Evolutionary conservation across 805 yeast species (phyloP), one percentile per base, ranked within the genome.

Genomic region (Metschnikowia gruessii): DNA sequence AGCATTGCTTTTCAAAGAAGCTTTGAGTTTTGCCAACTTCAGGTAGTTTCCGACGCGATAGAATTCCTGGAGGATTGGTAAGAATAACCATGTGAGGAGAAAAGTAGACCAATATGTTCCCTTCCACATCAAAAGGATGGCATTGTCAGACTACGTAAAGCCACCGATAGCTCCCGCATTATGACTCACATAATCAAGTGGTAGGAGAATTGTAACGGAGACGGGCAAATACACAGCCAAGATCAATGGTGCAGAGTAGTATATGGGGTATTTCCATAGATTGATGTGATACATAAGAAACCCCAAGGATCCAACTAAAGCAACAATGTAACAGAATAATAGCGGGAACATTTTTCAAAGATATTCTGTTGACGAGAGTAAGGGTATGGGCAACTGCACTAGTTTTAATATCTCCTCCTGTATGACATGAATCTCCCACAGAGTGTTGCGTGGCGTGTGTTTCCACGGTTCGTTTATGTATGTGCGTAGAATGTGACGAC

Each of bases 41-140:
- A 76, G 76, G 57, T 73, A 78, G 59, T 82, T 76, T 9, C 95
- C 95, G 2, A 88, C 82, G 41, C 80, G 77, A 54, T 80, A 83
- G 69, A 77, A 88, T 54, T 82, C 83, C 61, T 87, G 94, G 21
- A 85, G 68, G 29, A 83, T 66, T 0, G 96, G 96, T 40, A 88
- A 63, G 1, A 86, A 52, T 6, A 80, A 66, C 96, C 96, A 88
- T 35, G 95, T 88, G 45, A 87, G 66, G n/a, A 74, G 58, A 56
- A 87, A 88, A 0, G 95, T 85, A 9, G 79, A 66, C 96, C 96
- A 88, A 63, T 88, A 88, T 43, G 84, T 81, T 39, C 79, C 57
- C 55, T 85, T 76, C 96, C 96, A 88, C 33, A 85, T 58, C 4
- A 71, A 59, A n/a, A 81, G 66, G 11, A 48, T 49, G 40, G 72